These are phyloP conservation scores for Solanum bulbocastanum DNA, from an alignment of 257 asterid genomes.

Conservation along the genomic window DNA sequence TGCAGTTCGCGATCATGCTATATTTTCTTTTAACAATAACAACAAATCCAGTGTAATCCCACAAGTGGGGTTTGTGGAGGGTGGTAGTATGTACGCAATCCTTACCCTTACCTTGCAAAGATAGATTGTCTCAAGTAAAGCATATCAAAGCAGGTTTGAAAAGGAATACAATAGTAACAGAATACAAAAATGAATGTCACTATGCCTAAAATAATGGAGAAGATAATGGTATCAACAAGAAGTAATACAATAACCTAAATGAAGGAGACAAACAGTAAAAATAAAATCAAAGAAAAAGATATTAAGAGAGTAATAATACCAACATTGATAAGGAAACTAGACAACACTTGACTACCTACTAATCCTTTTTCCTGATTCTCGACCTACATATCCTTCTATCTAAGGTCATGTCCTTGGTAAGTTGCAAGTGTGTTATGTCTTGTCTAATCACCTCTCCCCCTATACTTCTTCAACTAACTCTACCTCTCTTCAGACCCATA, in stretches of 20 bases:
- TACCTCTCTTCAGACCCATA: neutral
- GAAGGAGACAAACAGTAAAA: neutral
- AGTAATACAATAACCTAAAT: neutral
- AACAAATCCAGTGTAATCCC: neutral
- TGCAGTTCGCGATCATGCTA: neutral
- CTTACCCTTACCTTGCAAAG: neutral
- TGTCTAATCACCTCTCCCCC: neutral
- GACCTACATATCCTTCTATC: neutral
- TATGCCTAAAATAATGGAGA: neutral
- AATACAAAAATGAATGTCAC: neutral
- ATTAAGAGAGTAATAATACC: neutral
- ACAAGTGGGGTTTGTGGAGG: neutral
- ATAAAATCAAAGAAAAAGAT: neutral
- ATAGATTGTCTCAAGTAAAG: neutral
- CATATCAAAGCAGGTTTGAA: neutral
- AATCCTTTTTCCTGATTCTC: neutral
- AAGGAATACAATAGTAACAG: neutral
- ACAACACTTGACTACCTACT: neutral
- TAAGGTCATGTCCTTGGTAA: neutral
- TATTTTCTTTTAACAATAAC: neutral
- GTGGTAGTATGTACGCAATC: neutral
- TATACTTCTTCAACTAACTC: neutral
- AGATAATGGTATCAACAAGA: neutral
- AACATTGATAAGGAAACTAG: neutral
- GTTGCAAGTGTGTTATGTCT: neutral